Base-by-base conservation (phyloP, 306 rosid genomes). In the Quercus bicolor region DNA sequence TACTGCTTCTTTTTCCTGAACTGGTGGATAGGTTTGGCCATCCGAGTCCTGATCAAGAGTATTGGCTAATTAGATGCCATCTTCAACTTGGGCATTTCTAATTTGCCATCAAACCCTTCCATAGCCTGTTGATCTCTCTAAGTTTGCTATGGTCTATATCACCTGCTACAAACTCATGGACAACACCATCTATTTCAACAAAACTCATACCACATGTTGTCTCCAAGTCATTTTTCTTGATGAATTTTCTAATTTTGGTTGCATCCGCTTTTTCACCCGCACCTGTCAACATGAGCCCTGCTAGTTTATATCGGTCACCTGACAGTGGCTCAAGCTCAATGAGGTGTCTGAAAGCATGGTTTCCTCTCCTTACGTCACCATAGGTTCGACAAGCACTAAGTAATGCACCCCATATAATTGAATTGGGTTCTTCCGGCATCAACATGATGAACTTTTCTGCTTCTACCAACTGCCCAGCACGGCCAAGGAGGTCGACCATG, bases 401-500 rank as follows among this genome's bases (percentile, higher is more conserved):
- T 4, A 88, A 72, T 10, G 85, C 33, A 8, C 90, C 92, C 88
- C 88, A 88, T 31, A 88, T 78, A 2, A 84, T 70, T 0, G 88
- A 82, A 21, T 84, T 86, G 0, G 90, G 84, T 28, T 77, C 48
- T 71, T 77, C 80, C 0, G 83, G 80, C 84, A 84, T 80, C 15
- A 77, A 66, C 33, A 1, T n/a, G 31, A 86, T 84, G 37, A 88
- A 48, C 33, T 69, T 72, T 82, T 88, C 84, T 1, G 84, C 90
- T 62, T 86, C 88, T 6, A 59, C 73, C 56, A 86, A 37, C 68
- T 64, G n/a, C 61, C 90, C 87, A 0, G 90, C 86, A 45, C 90
- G 85, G 45, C 90, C 84, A 5, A 86, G 90, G 45, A 88, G 82
- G 78, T 88, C 88, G 8, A 86, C 88, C 90, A 88, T 84, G 80